These are phyloP conservation scores for Daldinia childiae DNA, from an alignment of 495 filamentous ascomycete species.

Conservation along the genomic window DNA sequence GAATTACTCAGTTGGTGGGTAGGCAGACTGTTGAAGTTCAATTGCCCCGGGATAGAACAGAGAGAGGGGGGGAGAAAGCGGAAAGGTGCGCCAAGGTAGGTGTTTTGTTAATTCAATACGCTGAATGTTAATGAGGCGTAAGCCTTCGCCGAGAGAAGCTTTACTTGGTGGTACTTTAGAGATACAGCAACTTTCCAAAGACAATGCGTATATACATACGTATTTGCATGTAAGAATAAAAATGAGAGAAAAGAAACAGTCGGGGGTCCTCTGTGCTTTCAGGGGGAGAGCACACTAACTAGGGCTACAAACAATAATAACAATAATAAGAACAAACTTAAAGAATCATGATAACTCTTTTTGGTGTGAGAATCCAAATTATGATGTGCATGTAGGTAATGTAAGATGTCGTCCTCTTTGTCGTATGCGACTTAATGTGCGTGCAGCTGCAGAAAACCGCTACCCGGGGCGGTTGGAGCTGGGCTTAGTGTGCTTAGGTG, in stretches of 20 bases:
- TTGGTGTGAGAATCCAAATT: constrained; percentile 24
- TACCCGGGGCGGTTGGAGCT: constrained; percentile 7
- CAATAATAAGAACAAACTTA: background rate
- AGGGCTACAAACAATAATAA: constrained; percentile 35
- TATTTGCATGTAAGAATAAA: constrained; percentile 6
- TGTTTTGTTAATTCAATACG: constrained; percentile 9
- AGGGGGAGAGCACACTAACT: constrained; percentile 29
- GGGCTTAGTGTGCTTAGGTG: background rate
- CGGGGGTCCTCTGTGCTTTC: constrained; percentile 31
- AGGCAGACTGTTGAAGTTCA: constrained; percentile 9
- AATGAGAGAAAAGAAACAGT: constrained; percentile 9
- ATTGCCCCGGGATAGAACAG: constrained; percentile 16
- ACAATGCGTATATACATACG: constrained; percentile 22
- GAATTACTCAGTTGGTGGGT: background rate
- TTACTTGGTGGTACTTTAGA: background rate
- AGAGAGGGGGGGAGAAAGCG: background rate
- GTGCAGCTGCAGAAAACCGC: constrained; percentile 34
- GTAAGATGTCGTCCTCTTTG: constrained; percentile 29
- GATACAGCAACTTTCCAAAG: background rate
- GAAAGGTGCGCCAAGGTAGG: constrained; percentile 7
- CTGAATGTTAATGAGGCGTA: constrained; percentile 16
- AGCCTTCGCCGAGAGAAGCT: background rate
- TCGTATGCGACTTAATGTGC: constrained; percentile 34
- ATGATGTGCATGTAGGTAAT: constrained; percentile 31
- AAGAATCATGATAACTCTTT: background rate